Evolutionary conservation across 73 alveolate species (phyloP).

Genomic region (Paramecium pentaurelia): DNA sequence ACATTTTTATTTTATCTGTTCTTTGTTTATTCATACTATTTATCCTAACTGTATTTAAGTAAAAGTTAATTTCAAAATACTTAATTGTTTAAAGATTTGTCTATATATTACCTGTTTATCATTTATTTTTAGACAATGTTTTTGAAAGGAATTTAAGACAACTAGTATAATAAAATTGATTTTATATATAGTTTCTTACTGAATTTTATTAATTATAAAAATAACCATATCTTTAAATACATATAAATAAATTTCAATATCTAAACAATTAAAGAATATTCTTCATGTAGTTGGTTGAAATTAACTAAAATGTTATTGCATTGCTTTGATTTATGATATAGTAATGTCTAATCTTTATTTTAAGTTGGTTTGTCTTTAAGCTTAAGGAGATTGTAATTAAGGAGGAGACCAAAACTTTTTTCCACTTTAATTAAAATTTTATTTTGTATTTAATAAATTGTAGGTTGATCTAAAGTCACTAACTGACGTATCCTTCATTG

Average conservation of each 20-base stretch:
- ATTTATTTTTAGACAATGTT: background rate
- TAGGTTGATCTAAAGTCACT: background rate
- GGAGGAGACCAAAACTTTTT: constrained; percentile 14
- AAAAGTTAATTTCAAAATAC: background rate
- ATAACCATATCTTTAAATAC: background rate
- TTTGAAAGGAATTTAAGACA: background rate
- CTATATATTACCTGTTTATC: background rate
- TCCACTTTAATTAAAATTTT: background rate
- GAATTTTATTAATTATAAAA: background rate
- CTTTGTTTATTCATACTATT: background rate
- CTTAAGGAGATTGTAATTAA: background rate
- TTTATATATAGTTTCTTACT: background rate
- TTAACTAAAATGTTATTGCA: background rate
- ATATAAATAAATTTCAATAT: background rate
- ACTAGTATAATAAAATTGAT: background rate
- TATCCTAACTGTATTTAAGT: background rate
- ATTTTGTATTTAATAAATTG: background rate
- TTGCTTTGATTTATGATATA: background rate
- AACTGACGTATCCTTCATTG: background rate
- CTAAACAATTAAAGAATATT: background rate
- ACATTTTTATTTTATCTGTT: background rate
- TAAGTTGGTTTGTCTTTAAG: background rate
- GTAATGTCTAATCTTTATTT: background rate
- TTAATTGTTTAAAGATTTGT: background rate
- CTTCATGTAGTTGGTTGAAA: background rate